Conservation (phyloP, 2,329 filamentous ascomycete genomes). For the Aaosphaeria pasadenensis region DNA sequence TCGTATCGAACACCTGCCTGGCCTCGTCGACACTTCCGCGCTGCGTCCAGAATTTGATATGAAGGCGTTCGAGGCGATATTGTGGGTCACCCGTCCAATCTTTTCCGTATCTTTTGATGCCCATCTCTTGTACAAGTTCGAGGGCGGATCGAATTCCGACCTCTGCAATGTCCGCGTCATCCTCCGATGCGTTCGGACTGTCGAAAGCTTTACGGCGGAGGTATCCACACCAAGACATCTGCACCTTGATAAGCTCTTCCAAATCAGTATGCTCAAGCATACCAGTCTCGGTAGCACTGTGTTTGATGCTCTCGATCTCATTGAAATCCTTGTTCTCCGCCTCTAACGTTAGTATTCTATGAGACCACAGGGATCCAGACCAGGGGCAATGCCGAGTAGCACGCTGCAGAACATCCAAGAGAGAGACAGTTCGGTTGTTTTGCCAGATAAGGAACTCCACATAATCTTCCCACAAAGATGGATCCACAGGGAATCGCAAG, state of each 20-base stretch:
- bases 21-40: conserved; percentile 75
- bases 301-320: conserved; percentile 85
- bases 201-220: conserved; percentile 82
- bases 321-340: conserved; percentile 71
- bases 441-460: conserved; percentile 66
- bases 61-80: conserved; percentile 85
- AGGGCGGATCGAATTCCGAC: conserved; percentile 83
- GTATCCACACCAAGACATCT: conserved; percentile 92
- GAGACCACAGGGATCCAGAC: conserved; percentile 87
- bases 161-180: conserved; percentile 79
- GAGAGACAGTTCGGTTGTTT: conserved; percentile 42
- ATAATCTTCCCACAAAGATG: conserved; percentile 79
- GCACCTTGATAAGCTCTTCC: conserved; percentile 84
- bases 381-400: conserved; percentile 90
- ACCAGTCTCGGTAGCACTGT: conserved; percentile 82
- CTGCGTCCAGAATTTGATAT: conserved; percentile 87
- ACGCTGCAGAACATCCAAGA: conserved; percentile 72
- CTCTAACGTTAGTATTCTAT: conserved; percentile 82
- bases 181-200: conserved; percentile 68
- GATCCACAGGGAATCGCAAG: conserved; percentile 68
- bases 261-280: conserved; percentile 82
- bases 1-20: conserved; percentile 70
- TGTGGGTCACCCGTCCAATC: conserved; percentile 82
- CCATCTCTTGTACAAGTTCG: conserved; percentile 76
- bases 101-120: conserved; percentile 72